Evolutionary conservation across 768 basidiomycete species (phyloP), one percentile per base, ranked within the genome.

Genomic region (Kwoniella shandongensis): DNA sequence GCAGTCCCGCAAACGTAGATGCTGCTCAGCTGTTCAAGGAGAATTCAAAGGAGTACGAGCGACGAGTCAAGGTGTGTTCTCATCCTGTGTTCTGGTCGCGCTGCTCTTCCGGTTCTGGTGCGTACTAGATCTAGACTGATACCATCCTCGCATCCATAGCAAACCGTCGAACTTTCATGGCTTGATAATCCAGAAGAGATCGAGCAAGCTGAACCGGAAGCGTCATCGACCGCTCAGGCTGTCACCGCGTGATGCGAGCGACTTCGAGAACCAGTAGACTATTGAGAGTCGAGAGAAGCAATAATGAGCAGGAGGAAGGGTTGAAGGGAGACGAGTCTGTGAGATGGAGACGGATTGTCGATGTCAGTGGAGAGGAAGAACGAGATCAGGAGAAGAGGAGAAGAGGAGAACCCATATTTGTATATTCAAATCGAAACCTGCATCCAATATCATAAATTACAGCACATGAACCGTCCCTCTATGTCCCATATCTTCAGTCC

Each of bases 21-120:
- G 96, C 96, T 0, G 96, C 96, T 5, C 90, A 92, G 78, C 77
- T 99, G 59, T 99, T 93, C 73, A 81, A 94, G 56, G 94, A 98
- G 75, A 96, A 96, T 72, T 92, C 93, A 88, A 97, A 96, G 79
- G 94, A 97, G 80, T 98, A 98, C 74, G 88, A 94, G 45, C 81
- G 92, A 61, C 79, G 91, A 52, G 94, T 97, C 27, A 89, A 94
- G 78, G 75, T 76, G 46, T 57, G 73, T 66, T 30, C 32, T 13
- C 4, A 17, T 47, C 15, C 27, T 35, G 11, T 35, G 27, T 2
- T 48, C 30, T 32, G 32, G 32, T 32, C n/a, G 4, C 15, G 2
- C 22, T 30, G 11, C 17, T 39, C 13, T 26, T 2, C 49, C 38
- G 36, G 39, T 32, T 15, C 40, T 41, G 40, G 7, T 18, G 17